Base-by-base conservation (phyloP, 805 yeast genomes). In the Ogataea siamensis region DNA sequence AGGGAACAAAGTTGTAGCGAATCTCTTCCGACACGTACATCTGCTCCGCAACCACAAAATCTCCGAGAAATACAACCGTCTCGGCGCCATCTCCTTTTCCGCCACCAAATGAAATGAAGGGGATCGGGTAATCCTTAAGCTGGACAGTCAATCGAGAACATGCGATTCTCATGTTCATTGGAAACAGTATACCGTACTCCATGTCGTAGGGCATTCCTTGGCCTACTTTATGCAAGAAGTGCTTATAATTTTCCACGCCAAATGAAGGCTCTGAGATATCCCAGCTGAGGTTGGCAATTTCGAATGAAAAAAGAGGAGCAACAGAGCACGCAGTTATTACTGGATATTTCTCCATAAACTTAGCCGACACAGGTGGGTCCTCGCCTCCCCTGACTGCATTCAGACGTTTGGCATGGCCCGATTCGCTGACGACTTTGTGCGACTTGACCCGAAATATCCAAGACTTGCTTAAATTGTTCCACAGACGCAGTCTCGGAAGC, bases 31-130 rank as follows among this genome's bases (percentile, higher is more conserved):
- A 79, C 3, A 76, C 78, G 55, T 70, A 77, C 59, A 77, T 64
- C 43, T 71, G 74, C 45, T 81, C 88, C 33, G 78, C 78, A 40
- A 81, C 63, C 1, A 76, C 76, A 20, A 80, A 28, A 50, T 79
- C 79, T 19, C 78, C 78, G 3, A 49, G 39, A 10, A 73, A 56
- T 8, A 44, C 40, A 7, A 60, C 60, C 11, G 69, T 53, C 17
- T 57, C 53, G 0, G 66, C 62, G 1, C 19, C 17, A 31, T 58
- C 63, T 10, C 67, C 62, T 0, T 87, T 87, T 16, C 43, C 53
- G 14, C 63, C 64, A 18, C 62, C 62, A 46, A 81, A 75, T 3
- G 75, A 70, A 2, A 79, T 47, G 5, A 80, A 49, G 0, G 88
- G 85, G 2, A 78, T 48, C 2, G 80, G 75, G 52, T 74, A 79